Base-by-base conservation (phyloP, 2,329 filamentous ascomycete species). In the Alternaria solani region DNA sequence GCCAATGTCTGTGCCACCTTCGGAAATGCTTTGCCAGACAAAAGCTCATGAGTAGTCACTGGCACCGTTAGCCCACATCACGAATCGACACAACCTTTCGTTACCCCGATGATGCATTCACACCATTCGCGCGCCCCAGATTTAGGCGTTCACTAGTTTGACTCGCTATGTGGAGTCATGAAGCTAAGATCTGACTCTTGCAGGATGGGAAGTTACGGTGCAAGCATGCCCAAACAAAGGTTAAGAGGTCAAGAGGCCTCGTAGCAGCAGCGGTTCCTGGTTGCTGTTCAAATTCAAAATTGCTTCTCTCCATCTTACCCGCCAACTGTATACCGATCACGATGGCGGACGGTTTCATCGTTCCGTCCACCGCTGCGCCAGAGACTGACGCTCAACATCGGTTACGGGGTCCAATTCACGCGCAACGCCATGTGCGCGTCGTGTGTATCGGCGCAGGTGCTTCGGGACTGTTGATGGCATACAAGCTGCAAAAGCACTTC, bases 371-470 rank as follows among this genome's bases (percentile, higher is more conserved):
- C 25, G 52, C 30, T 41, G 55, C 48, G n/a, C 64, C 67, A 11
- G 68, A 71, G 51, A 65, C 59, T 8, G 71, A 76, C 61, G 69
- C 71, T 39, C 62, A 71, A 57, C 63, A 68, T 38, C 70, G 75
- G 26, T 55, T 73, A 20, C 49, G 59, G 9, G 71, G 72, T 0
- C 76, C 76, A 11, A 78, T 79, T 20, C 75, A 79, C 59, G 70
- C 75, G 25, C 67, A 74, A 43, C 70, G 76, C 34, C 75, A 75
- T 70, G 72, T 79, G 16, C 70, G 73, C 54, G 61, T 79, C 18
- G 76, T 85, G 20, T 82, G 80, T 62, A 72, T 85, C 39, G 83
- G 83, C 6, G 82, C 83, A 8, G 83, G 83, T 11, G 80, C 81
- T 1, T 81, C 82, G 4, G 83, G 83, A 1, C 72, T 85, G 1